Conservation (phyloP, 768 basidiomycete species). For the Mycena kentingensis region DNA sequence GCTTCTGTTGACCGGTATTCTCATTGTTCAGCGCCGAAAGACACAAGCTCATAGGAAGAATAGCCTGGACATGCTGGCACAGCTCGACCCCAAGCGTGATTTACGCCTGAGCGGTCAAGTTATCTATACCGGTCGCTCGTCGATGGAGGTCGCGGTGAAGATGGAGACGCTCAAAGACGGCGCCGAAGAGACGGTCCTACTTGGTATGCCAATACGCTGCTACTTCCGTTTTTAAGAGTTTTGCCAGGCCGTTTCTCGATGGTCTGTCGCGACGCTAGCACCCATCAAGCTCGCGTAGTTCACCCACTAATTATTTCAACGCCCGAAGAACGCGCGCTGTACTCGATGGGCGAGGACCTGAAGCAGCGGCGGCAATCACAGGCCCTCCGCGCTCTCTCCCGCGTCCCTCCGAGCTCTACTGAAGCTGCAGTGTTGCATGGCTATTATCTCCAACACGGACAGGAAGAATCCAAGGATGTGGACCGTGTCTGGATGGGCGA, state of each 20-base stretch:
- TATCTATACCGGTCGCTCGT: constrained; percentile 72
- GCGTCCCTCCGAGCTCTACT: constrained; percentile 69
- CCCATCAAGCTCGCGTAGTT: constrained; percentile 63
- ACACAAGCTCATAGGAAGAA: background rate
- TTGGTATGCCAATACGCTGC: constrained; percentile 45
- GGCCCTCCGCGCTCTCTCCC: constrained; percentile 62
- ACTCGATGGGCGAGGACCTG: constrained; percentile 69
- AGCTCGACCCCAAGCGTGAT: constrained; percentile 62
- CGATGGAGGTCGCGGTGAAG: constrained; percentile 85
- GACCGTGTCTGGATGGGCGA: constrained; percentile 76
- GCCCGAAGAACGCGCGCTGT: constrained; percentile 63
- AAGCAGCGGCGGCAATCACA: constrained; percentile 57
- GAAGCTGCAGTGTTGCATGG: constrained; percentile 73
- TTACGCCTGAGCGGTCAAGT: constrained; percentile 79
- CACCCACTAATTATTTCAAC: constrained; percentile 62
- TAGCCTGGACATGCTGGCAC: constrained; percentile 69
- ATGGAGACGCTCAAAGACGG: constrained; percentile 68
- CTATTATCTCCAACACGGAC: constrained; percentile 63
- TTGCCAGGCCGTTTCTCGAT: constrained; percentile 82
- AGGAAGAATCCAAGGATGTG: constrained; percentile 36
- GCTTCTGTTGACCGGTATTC: constrained; percentile 75
- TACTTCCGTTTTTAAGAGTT: background rate
- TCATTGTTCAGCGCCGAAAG: background rate
- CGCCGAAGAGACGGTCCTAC: constrained; percentile 61
- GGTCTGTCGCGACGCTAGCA: constrained; percentile 76